Base-by-base conservation (phyloP, 139 green algal species). In the Coelastrella sp. region DNA sequence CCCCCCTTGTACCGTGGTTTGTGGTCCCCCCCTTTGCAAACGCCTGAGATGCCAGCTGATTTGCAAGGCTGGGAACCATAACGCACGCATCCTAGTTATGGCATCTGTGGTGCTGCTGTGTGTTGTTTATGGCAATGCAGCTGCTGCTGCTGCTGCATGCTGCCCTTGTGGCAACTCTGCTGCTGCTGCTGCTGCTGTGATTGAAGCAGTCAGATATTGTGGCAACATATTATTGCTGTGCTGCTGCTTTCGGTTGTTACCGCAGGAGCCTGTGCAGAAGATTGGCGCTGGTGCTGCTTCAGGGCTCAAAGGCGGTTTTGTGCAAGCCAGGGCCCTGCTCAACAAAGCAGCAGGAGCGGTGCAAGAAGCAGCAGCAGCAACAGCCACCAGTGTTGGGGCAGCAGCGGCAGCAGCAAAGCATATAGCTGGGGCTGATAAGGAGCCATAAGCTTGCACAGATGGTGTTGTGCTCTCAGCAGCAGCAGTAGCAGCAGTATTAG, bases 331-430 rank as follows among this genome's bases (percentile, higher is more conserved):
- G 60, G 86, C 76, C 3, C 76, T 90, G 76, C 60, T 88, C 10
- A 88, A 88, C 83, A 88, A 88, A 20, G 83, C 83, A n/a, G 83
- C 83, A 68, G 68, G 17, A n/a, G 32, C 68, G 54, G 64, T 23
- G 23, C 19, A 22, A 80, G 82, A 78, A 16, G 82, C 82, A 54
- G 82, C 82, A 54, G 59, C 64, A 76, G 60, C 60, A 61, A 7
- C 80, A 86, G 16, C 32, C 32, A 47, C 32, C 76, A 77, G 71
- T 20, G 32, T n/a, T 17, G 17, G 6, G 71, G 71, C 71, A 77
- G 71, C 71, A 47, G 32, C 32, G 32, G 32, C 32, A 47, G 32
- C 32, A 80, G 74, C 23, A 58, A 71, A 71, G 3, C 64, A 5
- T 20, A 20, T 14, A 71, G 64, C 64, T 20, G 16, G 64, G 13